Base-by-base conservation (phyloP, 1,139 yeast species). In the Hansenula sp. region DNA sequence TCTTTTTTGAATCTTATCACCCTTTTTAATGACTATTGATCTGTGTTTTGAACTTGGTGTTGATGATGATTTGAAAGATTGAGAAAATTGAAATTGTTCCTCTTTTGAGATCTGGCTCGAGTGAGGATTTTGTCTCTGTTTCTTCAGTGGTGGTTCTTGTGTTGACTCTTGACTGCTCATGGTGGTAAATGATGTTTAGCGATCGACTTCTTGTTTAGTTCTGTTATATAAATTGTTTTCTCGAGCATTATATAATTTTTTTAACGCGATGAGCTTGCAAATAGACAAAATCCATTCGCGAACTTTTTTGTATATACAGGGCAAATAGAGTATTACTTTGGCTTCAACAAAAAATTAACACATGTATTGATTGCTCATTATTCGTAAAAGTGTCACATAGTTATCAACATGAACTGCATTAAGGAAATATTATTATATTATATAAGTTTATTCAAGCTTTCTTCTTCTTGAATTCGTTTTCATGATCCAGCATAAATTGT, bases 1-100 rank as follows among this genome's bases (percentile, higher is more conserved):
- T 34, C 42, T 44, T 12, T 41, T 48, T 21, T 43, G 41, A 10
- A 43, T 44, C 35, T 53, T 49, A 28, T 52, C 56, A 12, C 47
- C 47, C 28, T 35, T 35, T 30, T 19, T 28, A 28, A 15, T 36
- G 15, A 41, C 36, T 30, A 18, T 37, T 36, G 34, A 45, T 40
- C 12, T 43, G 30, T 13, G 31, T 27, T 33, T 31, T 36, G 34
- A 28, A 11, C 9, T 25, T 4, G 10, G 11, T 17, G 41, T n/a
- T 4, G 27, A 12, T 11, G 39, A 35, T 17, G 39, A 40, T 10
- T 30, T 24, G 8, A 32, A n/a, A 3, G 15, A 17, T 31, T 41
- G 43, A 5, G 42, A 40, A 15, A 40, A 29, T 41, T 36, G 36
- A 7, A 25, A 25, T 16, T 36, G 36, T 13, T 41, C 39, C 15